Evolutionary conservation across 768 basidiomycete genomes (phyloP).

Genomic region (Trametes cinnabarina): DNA sequence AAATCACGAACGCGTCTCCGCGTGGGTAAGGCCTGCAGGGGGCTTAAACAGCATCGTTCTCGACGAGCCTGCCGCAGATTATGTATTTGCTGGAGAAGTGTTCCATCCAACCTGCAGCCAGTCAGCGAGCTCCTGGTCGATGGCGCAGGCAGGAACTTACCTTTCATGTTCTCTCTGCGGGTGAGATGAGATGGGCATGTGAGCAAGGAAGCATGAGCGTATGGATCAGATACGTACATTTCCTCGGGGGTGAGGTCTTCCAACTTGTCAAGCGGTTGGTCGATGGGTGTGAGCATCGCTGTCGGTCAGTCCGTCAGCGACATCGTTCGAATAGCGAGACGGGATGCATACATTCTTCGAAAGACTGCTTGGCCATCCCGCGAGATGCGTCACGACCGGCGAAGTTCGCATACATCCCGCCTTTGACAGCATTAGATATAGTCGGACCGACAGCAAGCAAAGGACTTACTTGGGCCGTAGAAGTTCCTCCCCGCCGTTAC

Average conservation of each 20-base stretch:
- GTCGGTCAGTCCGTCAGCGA: not conserved
- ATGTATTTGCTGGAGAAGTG: constrained; percentile 94
- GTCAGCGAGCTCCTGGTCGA: not conserved
- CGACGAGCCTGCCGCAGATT: constrained; percentile 83
- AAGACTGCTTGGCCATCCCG: constrained; percentile 98
- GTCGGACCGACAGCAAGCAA: not conserved
- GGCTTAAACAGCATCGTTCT: constrained; percentile 52
- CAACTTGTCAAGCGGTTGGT: constrained; percentile 83
- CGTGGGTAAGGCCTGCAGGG: not conserved
- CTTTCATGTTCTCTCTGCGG: constrained; percentile 87
- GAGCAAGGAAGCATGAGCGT: not conserved
- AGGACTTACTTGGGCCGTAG: constrained; percentile 84
- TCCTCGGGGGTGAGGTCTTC: constrained; percentile 76
- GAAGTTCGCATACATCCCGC: constrained; percentile 96
- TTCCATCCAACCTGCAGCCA: constrained; percentile 76
- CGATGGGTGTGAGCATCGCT: constrained; percentile 91
- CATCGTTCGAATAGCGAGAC: not conserved
- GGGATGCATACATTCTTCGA: constrained; percentile 68
- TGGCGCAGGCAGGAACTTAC: constrained; percentile 36
- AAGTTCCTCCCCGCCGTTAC: constrained; percentile 87
- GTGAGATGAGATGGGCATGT: not conserved
- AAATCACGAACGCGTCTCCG: not conserved
- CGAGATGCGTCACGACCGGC: constrained; percentile 94
- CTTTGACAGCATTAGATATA: constrained; percentile 38
- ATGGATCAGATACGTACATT: constrained; percentile 56